Percentiles rank a stretch among this genome's conserved stretches.
These are phyloP conservation scores for Sclerospora graminicola DNA, from an alignment of 352 stramenopile genomes.

Conservation along the genomic window DNA sequence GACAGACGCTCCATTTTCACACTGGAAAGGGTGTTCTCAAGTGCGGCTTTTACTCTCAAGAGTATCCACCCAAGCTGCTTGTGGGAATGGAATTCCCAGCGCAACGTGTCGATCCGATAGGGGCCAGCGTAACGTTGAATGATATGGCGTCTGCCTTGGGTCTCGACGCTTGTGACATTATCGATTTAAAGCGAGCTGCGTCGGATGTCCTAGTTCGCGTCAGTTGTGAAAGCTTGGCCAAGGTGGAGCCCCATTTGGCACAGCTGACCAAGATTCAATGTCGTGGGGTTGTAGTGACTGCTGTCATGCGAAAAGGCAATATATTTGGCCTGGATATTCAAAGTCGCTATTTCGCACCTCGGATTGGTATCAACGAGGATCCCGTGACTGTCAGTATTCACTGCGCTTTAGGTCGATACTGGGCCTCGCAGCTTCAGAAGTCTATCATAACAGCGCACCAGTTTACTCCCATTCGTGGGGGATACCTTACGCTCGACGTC, in stretches of 20 bases:
- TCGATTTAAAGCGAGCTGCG: slow-evolving; percentile 16
- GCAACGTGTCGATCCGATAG: slow-evolving; percentile 53
- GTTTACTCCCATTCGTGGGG: too few relatives aligned
- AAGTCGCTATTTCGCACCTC: too few relatives aligned
- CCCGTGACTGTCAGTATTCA: too few relatives aligned
- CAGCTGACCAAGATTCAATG: background rate
- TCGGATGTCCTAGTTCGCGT: slow-evolving; percentile 23
- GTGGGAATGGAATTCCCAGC: too few relatives aligned
- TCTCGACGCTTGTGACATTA: slow-evolving; percentile 5
- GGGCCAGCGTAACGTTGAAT: slow-evolving; percentile 36
- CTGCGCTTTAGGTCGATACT: too few relatives aligned
- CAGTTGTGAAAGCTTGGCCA: slow-evolving; percentile 10
- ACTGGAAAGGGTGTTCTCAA: slow-evolving; percentile 48
- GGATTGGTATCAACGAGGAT: too few relatives aligned
- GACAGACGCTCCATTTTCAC: slow-evolving; percentile 53
- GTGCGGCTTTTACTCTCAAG: slow-evolving; percentile 16
- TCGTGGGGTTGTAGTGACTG: background rate
- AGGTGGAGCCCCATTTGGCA: slow-evolving; percentile 6
- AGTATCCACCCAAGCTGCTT: slow-evolving; percentile 15
- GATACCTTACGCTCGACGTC: too few relatives aligned
- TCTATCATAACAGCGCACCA: too few relatives aligned
- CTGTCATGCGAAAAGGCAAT: background rate
- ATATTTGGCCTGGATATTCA: too few relatives aligned
- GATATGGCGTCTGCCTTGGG: slow-evolving; percentile 11
- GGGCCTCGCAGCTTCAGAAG: too few relatives aligned